phyloP scores from a whole-genome alignment of 2,329 filamentous ascomycete genomes.

The Fusarium nodosum region DNA sequence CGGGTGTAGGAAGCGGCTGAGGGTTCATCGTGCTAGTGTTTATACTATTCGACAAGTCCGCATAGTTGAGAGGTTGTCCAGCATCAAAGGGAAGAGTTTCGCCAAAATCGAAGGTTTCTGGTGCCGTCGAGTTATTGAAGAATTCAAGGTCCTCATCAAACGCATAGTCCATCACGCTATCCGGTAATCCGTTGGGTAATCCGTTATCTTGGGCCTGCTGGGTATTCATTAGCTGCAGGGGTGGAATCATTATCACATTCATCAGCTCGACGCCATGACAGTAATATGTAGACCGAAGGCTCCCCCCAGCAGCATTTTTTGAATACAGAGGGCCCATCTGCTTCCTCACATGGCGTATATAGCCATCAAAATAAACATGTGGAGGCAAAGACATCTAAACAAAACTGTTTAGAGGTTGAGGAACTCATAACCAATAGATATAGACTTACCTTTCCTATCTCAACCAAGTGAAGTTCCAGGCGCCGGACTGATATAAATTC shows the following conservation, averaged over 20 bases:
- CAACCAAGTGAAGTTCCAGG: conserved; percentile 66
- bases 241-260: conserved; percentile 54
- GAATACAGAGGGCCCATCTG: conserved; percentile 62
- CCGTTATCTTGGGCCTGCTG: conserved; percentile 29
- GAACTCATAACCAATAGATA: neutral
- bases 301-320: conserved; percentile 27
- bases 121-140: conserved; percentile 21
- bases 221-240: conserved; percentile 5
- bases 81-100: conserved; percentile 32
- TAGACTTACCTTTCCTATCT: conserved; percentile 62
- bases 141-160: conserved; percentile 39
- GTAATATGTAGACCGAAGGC: conserved; percentile 60
- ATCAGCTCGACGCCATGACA: conserved; percentile 58
- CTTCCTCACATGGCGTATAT: conserved; percentile 57
- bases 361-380: conserved; percentile 58
- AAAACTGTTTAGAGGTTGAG: conserved; percentile 30
- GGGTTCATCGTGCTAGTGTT: conserved; percentile 33
- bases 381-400: conserved; percentile 57
- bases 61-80: conserved; percentile 22
- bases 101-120: conserved; percentile 40
- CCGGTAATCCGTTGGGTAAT: conserved; percentile 17
- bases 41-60: conserved; percentile 29
- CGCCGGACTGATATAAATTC: conserved; percentile 58
- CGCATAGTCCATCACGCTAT: conserved; percentile 23
- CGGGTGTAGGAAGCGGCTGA: conserved; percentile 43